Evolutionary conservation across 805 yeast species (phyloP), one percentile per base, ranked within the genome.

Genomic region (Ogataea chonburiensis): DNA sequence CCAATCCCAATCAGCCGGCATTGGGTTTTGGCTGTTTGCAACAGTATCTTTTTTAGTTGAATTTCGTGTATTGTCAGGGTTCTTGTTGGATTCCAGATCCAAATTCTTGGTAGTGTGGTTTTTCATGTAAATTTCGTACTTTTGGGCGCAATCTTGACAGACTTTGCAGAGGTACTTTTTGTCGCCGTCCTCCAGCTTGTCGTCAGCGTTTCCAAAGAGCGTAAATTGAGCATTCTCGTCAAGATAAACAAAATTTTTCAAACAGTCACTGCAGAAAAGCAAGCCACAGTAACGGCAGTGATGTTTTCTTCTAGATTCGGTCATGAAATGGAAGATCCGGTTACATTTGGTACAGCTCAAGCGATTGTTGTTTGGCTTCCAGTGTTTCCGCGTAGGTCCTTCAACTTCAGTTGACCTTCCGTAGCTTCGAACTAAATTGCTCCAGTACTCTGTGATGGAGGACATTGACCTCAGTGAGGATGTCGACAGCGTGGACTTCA

Each of bases 321-420:
- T 66, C 79, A 82, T 50, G 80, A 52, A 79, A 23, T 88, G 81
- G 63, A 91, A 89, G 12, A 68, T 55, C 50, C 72, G 75, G 34
- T 70, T 65, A 62, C 98, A 91, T 17, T 72, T 70, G 10, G 75
- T 70, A 58, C 98, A 91, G 32, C 73, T 68, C 31, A 67, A 59
- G 23, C 84, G 75, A 14, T 75, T 56, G 29, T 72, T 72, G 60
- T 91, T 95, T 17, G 86, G 77, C 34, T 80, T 67, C 93, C 93
- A 84, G 53, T 83, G 91, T 7, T 62, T 65, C 31, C 77, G 64
- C 0, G 83, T 73, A 3, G 85, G 85, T 5, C 56, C 61, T n/a
- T 44, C 50, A 3, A 31, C 34, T 11, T 14, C 33, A 1, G 22
- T 19, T 7, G 28, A 7, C 10, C 34, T 15, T 11, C 19, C 30